Conservation (phyloP, 129 eudicot genomes). For the Flaveria linearis region DNA sequence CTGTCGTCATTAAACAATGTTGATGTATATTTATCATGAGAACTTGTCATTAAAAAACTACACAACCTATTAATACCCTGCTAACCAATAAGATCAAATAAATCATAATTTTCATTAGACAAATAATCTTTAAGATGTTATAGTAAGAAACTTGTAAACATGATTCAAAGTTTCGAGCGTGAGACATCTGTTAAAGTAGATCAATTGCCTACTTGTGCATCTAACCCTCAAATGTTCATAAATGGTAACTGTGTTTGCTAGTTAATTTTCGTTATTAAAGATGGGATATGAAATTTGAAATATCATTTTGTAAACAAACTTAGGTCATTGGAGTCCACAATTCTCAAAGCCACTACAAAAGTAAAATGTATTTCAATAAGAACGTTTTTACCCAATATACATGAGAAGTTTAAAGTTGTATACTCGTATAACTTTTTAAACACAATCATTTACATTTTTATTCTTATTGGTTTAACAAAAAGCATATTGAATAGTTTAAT, state of each 20-base stretch:
- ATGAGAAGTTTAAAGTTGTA: neutral
- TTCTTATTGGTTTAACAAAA: neutral
- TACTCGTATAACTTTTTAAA: neutral
- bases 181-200: too few relatives aligned
- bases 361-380: neutral
- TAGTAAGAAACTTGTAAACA: too few relatives aligned
- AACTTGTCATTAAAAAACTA: too few relatives aligned
- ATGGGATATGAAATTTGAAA: neutral
- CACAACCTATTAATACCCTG: too few relatives aligned
- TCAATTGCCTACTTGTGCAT: too few relatives aligned
- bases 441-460: neutral
- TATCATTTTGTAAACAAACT: neutral
- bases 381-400: neutral
- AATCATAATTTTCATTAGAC: too few relatives aligned
- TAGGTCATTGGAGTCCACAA: neutral
- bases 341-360: neutral
- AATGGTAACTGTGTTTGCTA: neutral
- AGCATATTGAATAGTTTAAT: constrained; percentile 16
- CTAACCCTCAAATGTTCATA: too few relatives aligned
- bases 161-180: too few relatives aligned
- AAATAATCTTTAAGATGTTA: too few relatives aligned
- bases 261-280: neutral
- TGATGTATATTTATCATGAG: too few relatives aligned
- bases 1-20: too few relatives aligned
- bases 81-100: too few relatives aligned